Evolutionary conservation across 139 green algal genomes (phyloP).

Genomic region (Eudorina sp.): DNA sequence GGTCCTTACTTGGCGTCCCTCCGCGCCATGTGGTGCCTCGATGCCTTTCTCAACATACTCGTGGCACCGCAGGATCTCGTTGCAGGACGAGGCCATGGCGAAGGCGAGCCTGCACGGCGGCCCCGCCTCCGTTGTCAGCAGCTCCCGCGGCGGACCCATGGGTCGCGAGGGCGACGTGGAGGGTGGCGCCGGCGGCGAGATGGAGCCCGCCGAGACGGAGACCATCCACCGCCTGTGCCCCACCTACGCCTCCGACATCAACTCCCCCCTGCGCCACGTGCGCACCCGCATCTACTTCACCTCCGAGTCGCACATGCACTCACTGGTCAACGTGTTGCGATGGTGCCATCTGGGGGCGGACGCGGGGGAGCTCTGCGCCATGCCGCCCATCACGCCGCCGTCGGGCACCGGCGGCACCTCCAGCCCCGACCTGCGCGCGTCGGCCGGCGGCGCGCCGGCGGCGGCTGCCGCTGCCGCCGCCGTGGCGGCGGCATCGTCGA

Average conservation of each 20-base stretch:
- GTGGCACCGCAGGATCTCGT: conserved; percentile 33
- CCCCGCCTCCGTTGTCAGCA: conserved; percentile 25
- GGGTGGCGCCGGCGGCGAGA: neutral
- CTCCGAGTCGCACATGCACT: conserved; percentile 94
- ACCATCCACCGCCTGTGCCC: conserved; percentile 84
- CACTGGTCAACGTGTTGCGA: conserved; percentile 94
- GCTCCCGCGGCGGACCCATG: conserved; percentile 5
- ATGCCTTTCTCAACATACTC: no score
- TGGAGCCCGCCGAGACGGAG: conserved; percentile 31
- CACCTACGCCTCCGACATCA: conserved; percentile 93
- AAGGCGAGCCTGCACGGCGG: conserved; percentile 40
- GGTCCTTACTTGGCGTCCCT: no score
- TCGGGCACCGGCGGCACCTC: conserved; percentile 27
- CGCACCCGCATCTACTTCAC: conserved; percentile 99
- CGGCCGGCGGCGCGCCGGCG: neutral
- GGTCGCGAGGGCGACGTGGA: conserved; percentile 28
- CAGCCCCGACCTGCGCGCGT: conserved; percentile 42
- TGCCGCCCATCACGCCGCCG: conserved; percentile 25
- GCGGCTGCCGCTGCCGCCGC: conserved; percentile 1
- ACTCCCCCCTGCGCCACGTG: conserved; percentile 95
- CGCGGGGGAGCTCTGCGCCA: neutral
- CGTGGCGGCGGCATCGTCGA: neutral
- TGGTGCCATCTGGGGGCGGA: conserved; percentile 74
- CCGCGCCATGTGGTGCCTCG: no score
- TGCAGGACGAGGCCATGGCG: conserved; percentile 60